Conservation (phyloP, 192 early-diverging fungal species). For the Diversispora eburnea region DNA sequence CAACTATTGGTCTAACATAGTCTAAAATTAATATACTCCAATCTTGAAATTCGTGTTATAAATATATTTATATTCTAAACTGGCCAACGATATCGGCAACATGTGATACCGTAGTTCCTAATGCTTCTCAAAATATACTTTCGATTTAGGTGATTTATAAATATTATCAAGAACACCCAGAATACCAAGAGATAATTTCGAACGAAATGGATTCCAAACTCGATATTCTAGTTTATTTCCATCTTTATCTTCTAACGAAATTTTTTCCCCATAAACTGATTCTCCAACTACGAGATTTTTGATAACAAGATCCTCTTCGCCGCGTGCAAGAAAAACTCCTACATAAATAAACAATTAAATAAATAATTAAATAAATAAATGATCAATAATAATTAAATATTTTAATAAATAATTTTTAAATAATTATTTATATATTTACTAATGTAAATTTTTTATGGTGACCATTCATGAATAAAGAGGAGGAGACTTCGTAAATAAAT, state of each 20-base stretch:
- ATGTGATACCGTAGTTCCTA: slow-evolving; percentile 93
- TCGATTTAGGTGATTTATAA: slow-evolving; percentile 90
- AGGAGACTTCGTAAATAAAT: background rate
- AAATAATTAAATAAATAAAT: too few relatives aligned
- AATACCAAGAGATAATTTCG: slow-evolving; percentile 95
- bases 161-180: slow-evolving; percentile 96
- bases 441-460: too few relatives aligned
- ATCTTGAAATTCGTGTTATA: too few relatives aligned
- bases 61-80: slow-evolving; percentile 41
- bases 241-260: slow-evolving; percentile 91
- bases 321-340: slow-evolving; percentile 93
- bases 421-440: background rate
- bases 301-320: slow-evolving; percentile 98
- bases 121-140: slow-evolving; percentile 94
- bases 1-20: too few relatives aligned
- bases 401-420: background rate
- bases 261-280: slow-evolving; percentile 97
- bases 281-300: slow-evolving; percentile 99
- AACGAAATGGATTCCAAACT: slow-evolving; percentile 99
- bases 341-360: background rate
- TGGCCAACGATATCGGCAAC: slow-evolving; percentile 97
- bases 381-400: background rate
- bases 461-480: too few relatives aligned
- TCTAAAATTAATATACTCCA: too few relatives aligned
- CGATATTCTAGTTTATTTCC: slow-evolving; percentile 97